Percentiles rank a stretch among this genome's conserved stretches.
Evolutionary conservation across 2,329 filamentous ascomycete species (phyloP).

Genomic region (Beauveria sp.): DNA sequence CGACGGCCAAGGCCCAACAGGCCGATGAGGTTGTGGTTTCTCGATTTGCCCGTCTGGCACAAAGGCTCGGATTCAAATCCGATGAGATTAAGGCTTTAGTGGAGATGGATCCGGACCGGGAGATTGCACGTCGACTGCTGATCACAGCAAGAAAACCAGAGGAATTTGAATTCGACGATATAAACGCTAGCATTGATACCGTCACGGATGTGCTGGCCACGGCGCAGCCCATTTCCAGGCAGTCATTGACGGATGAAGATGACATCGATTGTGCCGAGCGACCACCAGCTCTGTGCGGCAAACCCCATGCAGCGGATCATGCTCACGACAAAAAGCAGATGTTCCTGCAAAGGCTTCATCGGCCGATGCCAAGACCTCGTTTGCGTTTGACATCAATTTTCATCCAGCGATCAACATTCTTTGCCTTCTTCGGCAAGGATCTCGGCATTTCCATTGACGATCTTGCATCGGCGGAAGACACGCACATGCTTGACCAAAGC

Average conservation of each 20-base stretch:
- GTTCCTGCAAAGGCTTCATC: constrained; percentile 1
- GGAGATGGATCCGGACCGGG: constrained; percentile 3
- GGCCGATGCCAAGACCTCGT: neutral
- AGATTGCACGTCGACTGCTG: constrained; percentile 6
- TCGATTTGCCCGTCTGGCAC: constrained; percentile 7
- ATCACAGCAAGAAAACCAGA: constrained; percentile 4
- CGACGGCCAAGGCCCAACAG: neutral
- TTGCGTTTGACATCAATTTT: neutral
- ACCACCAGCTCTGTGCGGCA: neutral
- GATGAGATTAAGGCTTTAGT: constrained; percentile 12
- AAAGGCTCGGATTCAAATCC: constrained; percentile 10
- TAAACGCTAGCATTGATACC: neutral
- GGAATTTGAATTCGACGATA: neutral
- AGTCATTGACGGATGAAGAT: neutral
- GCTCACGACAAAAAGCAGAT: neutral
- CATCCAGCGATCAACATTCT: neutral
- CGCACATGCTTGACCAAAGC: neutral
- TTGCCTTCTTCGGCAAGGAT: neutral
- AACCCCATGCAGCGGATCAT: neutral
- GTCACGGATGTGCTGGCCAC: neutral
- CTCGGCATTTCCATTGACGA: neutral
- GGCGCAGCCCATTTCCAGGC: neutral
- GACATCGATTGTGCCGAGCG: neutral
- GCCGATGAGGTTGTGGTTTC: constrained; percentile 11
- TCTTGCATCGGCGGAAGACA: neutral